Percentiles rank a stretch among this genome's conserved stretches.
Conservation (phyloP, 1,284 basidiomycete species). For the Ceratobasidium sp. region DNA sequence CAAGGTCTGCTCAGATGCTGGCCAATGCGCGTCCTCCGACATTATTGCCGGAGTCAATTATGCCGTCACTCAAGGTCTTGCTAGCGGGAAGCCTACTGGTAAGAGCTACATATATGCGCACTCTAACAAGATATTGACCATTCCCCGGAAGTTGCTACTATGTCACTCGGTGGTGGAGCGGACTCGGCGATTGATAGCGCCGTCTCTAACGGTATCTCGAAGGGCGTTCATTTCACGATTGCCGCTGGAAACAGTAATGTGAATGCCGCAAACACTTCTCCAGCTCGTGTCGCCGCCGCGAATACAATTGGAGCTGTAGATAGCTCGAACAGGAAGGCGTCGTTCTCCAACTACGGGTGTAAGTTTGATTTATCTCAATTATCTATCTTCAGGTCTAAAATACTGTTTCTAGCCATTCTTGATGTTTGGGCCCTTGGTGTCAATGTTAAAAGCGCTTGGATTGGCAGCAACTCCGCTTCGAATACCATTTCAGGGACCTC, state of each 20-base stretch:
- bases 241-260: constrained; percentile 81
- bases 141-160: constrained; percentile 33
- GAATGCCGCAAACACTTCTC: constrained; percentile 52
- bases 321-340: constrained; percentile 81
- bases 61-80: constrained; percentile 44
- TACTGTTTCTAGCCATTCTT: constrained; percentile 19
- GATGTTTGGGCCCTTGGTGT: constrained; percentile 45
- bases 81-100: background rate
- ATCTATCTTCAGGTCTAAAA: background rate
- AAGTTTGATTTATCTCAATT: background rate
- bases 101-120: background rate
- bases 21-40: constrained; percentile 93
- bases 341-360: constrained; percentile 82
- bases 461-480: constrained; percentile 26
- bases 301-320: constrained; percentile 89
- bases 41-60: constrained; percentile 86
- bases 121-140: background rate
- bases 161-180: constrained; percentile 39
- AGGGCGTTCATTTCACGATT: constrained; percentile 92
- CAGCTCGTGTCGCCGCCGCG: constrained; percentile 75
- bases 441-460: constrained; percentile 47
- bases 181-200: constrained; percentile 41
- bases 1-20: constrained; percentile 94
- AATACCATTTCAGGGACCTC: constrained; percentile 35
- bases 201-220: constrained; percentile 66